Percentiles rank a stretch among this genome's conserved stretches.
Conservation (phyloP, 768 basidiomycete species). For the Piloderma croceum region DNA sequence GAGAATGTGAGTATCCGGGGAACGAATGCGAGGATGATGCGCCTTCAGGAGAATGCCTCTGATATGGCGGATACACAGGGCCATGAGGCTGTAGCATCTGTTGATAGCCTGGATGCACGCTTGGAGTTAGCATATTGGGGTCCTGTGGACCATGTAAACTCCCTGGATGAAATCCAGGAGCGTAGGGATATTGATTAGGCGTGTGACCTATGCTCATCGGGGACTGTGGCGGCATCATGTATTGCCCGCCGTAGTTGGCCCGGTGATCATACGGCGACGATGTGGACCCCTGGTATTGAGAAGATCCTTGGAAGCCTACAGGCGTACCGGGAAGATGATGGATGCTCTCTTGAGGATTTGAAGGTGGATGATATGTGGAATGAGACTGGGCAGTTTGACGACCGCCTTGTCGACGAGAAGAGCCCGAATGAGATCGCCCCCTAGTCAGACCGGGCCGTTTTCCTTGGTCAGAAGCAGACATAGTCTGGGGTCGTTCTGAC, state of each 20-base stretch:
- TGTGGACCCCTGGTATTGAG: slow-evolving; percentile 23
- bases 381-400: no score
- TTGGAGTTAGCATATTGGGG: slow-evolving; percentile 33
- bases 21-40: slow-evolving; percentile 23
- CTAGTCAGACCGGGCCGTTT: no score
- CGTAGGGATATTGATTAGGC: slow-evolving; percentile 18
- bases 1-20: no score
- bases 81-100: slow-evolving; percentile 35
- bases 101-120: slow-evolving; percentile 36
- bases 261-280: slow-evolving; percentile 29
- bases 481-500: no score
- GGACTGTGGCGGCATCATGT: slow-evolving; percentile 41
- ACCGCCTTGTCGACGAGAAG: no score
- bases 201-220: slow-evolving; percentile 32
- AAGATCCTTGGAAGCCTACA: no score
- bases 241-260: slow-evolving; percentile 37
- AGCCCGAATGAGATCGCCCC: no score
- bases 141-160: slow-evolving; percentile 33
- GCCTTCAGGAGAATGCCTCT: slow-evolving; percentile 29
- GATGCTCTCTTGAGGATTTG: background rate
- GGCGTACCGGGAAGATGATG: slow-evolving; percentile 5
- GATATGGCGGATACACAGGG: slow-evolving; percentile 39
- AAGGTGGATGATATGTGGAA: background rate
- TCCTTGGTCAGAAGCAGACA: no score
- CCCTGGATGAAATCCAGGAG: slow-evolving; percentile 29